These are phyloP conservation scores for Dothistroma pini DNA, from an alignment of 2,329 filamentous ascomycete species.

Conservation along the genomic window DNA sequence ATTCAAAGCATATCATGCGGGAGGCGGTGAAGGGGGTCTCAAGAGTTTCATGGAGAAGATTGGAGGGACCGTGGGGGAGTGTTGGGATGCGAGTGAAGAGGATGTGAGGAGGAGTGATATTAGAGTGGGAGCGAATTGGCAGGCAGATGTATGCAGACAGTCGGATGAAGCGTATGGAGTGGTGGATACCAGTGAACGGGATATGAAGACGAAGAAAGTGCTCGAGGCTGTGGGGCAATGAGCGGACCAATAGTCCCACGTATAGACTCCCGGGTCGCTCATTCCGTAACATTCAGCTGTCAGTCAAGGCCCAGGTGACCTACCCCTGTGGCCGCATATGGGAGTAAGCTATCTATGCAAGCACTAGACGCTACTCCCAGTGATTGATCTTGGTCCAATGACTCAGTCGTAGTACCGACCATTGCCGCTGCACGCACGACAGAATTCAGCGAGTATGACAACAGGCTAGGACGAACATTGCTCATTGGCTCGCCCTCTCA, in stretches of 20 bases:
- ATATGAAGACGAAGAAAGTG: constrained; percentile 42
- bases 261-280: too few relatives aligned
- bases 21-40: constrained; percentile 53
- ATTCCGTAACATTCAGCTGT: too few relatives aligned
- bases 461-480: not conserved
- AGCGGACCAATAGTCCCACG: not conserved
- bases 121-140: constrained; percentile 45
- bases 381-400: not conserved
- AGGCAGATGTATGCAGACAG: constrained; percentile 44
- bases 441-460: not conserved
- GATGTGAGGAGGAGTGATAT: constrained; percentile 30
- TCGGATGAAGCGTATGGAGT: constrained; percentile 47
- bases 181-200: constrained; percentile 40
- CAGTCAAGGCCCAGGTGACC: too few relatives aligned
- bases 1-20: constrained; percentile 58
- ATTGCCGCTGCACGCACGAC: too few relatives aligned
- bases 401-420: not conserved
- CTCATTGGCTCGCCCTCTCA: not conserved
- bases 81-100: constrained; percentile 51
- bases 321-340: too few relatives aligned
- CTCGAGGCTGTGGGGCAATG: constrained; percentile 35
- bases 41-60: constrained; percentile 55
- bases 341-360: not conserved
- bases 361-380: not conserved
- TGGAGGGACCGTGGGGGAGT: constrained; percentile 52